A percentile compares a stretch with the other conserved stretches of the same genome.
Evolutionary conservation across 257 asterid genomes (phyloP).

Genomic region (Solanum chiquidenum): DNA sequence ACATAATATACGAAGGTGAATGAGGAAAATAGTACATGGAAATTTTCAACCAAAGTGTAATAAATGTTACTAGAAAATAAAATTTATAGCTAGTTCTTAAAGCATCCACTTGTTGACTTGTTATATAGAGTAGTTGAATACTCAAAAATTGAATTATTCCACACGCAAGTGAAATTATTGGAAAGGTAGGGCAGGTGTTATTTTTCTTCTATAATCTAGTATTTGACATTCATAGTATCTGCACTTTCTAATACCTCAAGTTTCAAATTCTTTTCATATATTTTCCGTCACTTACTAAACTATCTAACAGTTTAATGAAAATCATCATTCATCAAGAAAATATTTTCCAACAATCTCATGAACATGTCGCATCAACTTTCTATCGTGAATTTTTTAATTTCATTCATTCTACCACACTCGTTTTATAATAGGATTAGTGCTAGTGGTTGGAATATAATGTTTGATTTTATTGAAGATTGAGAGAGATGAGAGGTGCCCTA

Average conservation of each 20-base stretch:
- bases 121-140: background rate
- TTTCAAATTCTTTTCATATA: background rate
- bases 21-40: background rate
- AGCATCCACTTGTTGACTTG: slow-evolving; percentile 2
- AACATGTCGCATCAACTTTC: background rate
- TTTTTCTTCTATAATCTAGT: background rate
- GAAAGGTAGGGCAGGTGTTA: background rate
- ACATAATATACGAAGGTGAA: background rate
- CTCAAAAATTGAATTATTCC: background rate
- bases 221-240: background rate
- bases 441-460: background rate
- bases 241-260: background rate
- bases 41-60: background rate
- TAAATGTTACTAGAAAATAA: background rate
- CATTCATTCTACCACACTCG: background rate
- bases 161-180: background rate
- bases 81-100: background rate
- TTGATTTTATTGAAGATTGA: background rate
- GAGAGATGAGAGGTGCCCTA: background rate
- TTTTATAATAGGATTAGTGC: background rate
- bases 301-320: background rate
- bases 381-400: background rate
- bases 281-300: background rate
- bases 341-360: background rate
- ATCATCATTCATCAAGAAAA: background rate